These are phyloP conservation scores for Coemansia sp. DNA, from an alignment of 192 early-diverging fungal species.

Conservation along the genomic window DNA sequence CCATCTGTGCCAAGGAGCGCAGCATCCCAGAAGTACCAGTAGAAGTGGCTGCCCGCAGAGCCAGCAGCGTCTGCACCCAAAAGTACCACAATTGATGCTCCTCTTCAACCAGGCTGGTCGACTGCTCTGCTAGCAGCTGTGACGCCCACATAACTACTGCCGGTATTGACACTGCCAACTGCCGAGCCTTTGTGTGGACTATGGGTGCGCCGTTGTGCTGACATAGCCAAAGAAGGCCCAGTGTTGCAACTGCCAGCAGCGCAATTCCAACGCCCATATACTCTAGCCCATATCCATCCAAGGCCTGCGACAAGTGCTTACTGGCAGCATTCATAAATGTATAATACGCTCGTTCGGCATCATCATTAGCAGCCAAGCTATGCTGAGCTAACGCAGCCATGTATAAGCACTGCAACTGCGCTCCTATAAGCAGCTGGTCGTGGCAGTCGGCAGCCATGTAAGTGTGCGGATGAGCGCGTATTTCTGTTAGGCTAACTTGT, in stretches of 20 bases:
- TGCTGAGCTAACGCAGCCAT: conserved; percentile 26
- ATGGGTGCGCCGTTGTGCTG: conserved; percentile 13
- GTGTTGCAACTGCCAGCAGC: conserved; percentile 16
- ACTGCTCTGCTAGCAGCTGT: conserved; percentile 58
- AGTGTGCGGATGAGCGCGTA: background rate
- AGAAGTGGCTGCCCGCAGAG: conserved; percentile 30
- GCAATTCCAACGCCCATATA: conserved; percentile 41
- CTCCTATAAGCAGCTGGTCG: background rate
- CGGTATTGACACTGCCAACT: conserved; percentile 14
- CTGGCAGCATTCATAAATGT: conserved; percentile 35
- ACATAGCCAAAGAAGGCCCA: conserved; percentile 17
- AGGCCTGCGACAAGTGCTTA: conserved; percentile 39
- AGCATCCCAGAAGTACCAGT: background rate
- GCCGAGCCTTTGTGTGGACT: conserved; percentile 8
- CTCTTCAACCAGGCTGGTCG: conserved; percentile 73
- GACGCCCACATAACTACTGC: conserved; percentile 36
- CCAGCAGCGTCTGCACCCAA: conserved; percentile 63
- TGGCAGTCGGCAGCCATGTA: conserved; percentile 6
- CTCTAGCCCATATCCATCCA: conserved; percentile 42
- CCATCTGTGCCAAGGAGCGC: conserved; percentile 35
- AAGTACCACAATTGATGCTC: conserved; percentile 76
- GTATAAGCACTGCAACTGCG: conserved; percentile 37
- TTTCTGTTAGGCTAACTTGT: background rate
- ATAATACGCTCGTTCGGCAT: conserved; percentile 31
- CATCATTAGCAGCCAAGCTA: conserved; percentile 2